phyloP scores from a whole-genome alignment of 2,329 filamentous ascomycete genomes.

The Cladosporium phlei region DNA sequence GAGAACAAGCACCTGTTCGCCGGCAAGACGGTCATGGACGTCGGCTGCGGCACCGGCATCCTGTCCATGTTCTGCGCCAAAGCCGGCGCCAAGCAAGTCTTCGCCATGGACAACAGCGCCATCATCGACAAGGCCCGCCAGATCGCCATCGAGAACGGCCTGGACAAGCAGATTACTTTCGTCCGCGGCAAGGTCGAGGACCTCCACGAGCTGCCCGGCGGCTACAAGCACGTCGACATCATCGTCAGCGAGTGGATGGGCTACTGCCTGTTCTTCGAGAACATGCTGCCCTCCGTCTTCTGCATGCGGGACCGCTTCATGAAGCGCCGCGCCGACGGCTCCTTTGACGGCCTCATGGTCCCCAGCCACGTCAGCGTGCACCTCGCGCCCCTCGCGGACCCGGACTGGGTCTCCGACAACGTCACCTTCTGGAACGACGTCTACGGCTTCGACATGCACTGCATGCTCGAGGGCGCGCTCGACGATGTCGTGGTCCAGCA shows the following conservation, averaged over 20 bases:
- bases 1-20: constrained; percentile 82
- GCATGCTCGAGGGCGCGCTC: constrained; percentile 78
- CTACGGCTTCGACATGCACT: constrained; percentile 90
- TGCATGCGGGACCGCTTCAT: constrained; percentile 85
- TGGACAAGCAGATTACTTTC: constrained; percentile 70
- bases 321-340: constrained; percentile 32
- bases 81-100: constrained; percentile 78
- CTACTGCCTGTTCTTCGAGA: constrained; percentile 87
- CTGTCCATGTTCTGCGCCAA: constrained; percentile 91
- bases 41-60: constrained; percentile 79
- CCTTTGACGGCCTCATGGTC: constrained; percentile 71
- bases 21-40: constrained; percentile 82
- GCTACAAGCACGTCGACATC: constrained; percentile 75
- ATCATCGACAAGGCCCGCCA: constrained; percentile 84
- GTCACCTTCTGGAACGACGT: constrained; percentile 85
- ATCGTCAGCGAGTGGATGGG: constrained; percentile 99
- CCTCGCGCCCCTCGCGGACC: constrained; percentile 73
- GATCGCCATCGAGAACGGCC: constrained; percentile 76
- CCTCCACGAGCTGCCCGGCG: constrained; percentile 58
- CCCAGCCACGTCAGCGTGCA: constrained; percentile 81
- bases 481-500: constrained; percentile 55
- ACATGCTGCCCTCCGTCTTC: constrained; percentile 90
- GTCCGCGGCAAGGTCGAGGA: constrained; percentile 86
- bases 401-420: constrained; percentile 71
- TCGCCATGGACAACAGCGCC: constrained; percentile 86